Conservation (phyloP, 2,329 filamentous ascomycete genomes). For the Calycina herbarum region DNA sequence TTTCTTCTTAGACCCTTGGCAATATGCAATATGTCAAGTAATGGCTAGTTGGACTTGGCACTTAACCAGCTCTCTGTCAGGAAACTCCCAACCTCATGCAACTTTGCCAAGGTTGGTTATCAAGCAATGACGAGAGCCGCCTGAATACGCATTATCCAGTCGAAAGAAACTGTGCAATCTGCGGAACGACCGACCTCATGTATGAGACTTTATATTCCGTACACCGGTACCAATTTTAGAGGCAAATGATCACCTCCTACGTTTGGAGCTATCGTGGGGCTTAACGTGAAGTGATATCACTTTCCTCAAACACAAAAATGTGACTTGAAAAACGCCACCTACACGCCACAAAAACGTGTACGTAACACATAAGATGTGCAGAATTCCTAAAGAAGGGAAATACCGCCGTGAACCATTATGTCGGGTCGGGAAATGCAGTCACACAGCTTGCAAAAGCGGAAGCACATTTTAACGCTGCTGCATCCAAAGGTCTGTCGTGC, state of each 20-base stretch:
- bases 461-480: neutral
- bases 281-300: neutral
- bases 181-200: neutral
- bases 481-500: neutral
- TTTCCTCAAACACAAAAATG: neutral
- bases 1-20: neutral
- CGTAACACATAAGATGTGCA: conserved; percentile 1
- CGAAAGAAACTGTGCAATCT: neutral
- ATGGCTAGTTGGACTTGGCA: neutral
- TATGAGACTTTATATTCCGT: neutral
- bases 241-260: neutral
- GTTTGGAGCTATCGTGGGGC: neutral
- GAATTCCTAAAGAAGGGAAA: neutral
- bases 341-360: neutral
- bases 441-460: neutral
- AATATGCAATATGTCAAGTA: neutral
- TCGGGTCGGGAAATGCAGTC: conserved; percentile 1
- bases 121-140: neutral
- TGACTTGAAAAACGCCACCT: neutral
- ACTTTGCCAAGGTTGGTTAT: neutral
- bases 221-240: neutral
- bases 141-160: neutral
- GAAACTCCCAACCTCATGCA: neutral
- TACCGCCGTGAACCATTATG: neutral
- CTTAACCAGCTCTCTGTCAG: neutral